phyloP scores from a whole-genome alignment of 768 basidiomycete genomes.

The Tylopilus balloui region DNA sequence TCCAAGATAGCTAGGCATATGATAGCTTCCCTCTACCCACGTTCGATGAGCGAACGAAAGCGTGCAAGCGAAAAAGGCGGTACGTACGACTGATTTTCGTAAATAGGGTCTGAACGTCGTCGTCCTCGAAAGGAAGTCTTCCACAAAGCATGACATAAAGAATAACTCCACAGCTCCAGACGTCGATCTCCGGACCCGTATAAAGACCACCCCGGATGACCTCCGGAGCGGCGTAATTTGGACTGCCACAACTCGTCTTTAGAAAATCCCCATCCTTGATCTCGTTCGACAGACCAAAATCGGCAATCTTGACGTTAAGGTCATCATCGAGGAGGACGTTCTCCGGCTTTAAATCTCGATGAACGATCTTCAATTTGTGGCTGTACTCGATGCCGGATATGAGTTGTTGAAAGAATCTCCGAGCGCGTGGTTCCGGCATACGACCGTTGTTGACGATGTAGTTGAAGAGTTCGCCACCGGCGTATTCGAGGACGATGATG shows the following conservation, averaged over 20 bases:
- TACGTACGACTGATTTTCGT: conserved; percentile 85
- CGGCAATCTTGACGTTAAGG: conserved; percentile 95
- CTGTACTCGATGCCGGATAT: conserved; percentile 95
- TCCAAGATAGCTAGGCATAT: conserved; percentile 78
- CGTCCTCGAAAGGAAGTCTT: conserved; percentile 93
- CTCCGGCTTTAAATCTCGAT: conserved; percentile 97
- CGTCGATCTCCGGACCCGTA: conserved; percentile 96
- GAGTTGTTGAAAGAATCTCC: conserved; percentile 97
- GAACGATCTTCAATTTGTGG: conserved; percentile 94
- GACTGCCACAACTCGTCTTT: conserved; percentile 95
- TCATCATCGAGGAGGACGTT: conserved; percentile 85
- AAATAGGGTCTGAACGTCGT: conserved; percentile 89
- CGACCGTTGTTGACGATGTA: conserved; percentile 94
- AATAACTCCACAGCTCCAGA: conserved; percentile 99
- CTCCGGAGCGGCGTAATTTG: conserved; percentile 98
- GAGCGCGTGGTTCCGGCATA: conserved; percentile 82
- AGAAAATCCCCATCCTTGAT: conserved; percentile 96
- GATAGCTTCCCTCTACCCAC: conserved; percentile 73
- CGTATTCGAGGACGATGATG: conserved; percentile 97
- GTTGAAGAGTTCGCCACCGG: conserved; percentile 95
- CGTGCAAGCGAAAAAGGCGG: neutral
- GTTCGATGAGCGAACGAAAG: neutral
- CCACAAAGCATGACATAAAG: conserved; percentile 98
- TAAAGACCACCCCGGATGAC: conserved; percentile 95
- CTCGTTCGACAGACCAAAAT: conserved; percentile 95